Evolutionary conservation across 306 rosid species (phyloP), one percentile per base, ranked within the genome.

Genomic region (Astragalus glycyphyllos): DNA sequence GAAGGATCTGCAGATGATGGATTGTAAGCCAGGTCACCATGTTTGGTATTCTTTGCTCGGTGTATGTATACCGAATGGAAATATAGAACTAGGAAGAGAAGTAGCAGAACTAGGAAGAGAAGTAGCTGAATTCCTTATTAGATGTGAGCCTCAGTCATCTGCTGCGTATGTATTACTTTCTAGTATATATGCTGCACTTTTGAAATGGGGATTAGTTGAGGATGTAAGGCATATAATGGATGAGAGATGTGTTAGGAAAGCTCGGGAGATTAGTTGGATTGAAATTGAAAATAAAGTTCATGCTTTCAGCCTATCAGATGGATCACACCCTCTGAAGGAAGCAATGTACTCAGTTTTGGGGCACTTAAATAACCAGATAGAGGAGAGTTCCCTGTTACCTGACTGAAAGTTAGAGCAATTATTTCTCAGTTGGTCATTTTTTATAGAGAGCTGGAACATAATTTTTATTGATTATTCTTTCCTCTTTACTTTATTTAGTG

Each of bases 191-290:
- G 96, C 86, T 16, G 76, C 75, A 9, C 83, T 72, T 40, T 86
- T 87, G 68, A 89, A 77, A 79, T 82, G 88, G 92, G 95, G 87
- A 63, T 69, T 69, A 72, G 85, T 79, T 26, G 86, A 71, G 81
- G 80, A 88, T 75, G 85, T 84, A 13, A 85, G 89, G 75, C 74
- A 51, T 48, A 79, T 82, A 29, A 84, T 84, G 92, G 76, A 88
- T 31, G 85, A 80, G 77, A 84, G 88, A 68, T 77, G 45, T 5
- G 82, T 81, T 58, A 77, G 59, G 69, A 79, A 88, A 78, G 87
- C 80, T 55, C 80, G 59, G 8, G 84, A 84, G 6, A 32, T 83
- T 34, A 86, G 90, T 82, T 86, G 86, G 88, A 69, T 84, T 34
- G 88, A 85, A 73, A 81, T 82, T 75, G 91, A 77, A 70, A 80